Conservation (phyloP, 1,284 basidiomycete species). For the Singerocomus inundabilis region DNA sequence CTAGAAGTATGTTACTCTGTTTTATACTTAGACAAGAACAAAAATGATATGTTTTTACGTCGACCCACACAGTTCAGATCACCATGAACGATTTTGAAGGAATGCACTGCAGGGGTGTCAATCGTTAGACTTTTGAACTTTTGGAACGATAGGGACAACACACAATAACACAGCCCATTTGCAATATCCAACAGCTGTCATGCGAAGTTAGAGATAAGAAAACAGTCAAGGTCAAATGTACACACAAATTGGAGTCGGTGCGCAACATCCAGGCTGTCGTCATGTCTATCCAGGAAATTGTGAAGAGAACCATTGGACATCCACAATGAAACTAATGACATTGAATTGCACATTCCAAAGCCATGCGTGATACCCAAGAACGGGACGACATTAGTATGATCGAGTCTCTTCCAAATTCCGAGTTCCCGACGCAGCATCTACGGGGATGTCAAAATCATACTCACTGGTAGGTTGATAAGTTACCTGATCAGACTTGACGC, state of each 20-base stretch:
- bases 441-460: no score
- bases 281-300: conserved; percentile 1
- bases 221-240: fast-evolving
- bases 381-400: conserved; percentile 11
- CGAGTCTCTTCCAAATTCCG: conserved; percentile 19
- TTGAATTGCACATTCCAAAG: conserved; percentile 8
- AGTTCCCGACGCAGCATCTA: conserved; percentile 20
- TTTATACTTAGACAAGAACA: neutral
- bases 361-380: conserved; percentile 16
- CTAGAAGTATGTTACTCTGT: conserved; percentile 22
- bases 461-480: neutral
- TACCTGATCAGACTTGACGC: neutral
- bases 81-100: conserved; percentile 15
- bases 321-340: conserved; percentile 21
- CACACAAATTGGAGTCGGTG: conserved; percentile 16
- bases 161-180: conserved; percentile 16
- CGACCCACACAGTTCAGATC: conserved; percentile 17
- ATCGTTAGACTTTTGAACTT: neutral
- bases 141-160: neutral
- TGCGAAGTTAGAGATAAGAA: neutral
- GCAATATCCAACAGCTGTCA: conserved; percentile 9
- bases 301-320: conserved; percentile 18
- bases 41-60: fast-evolving
- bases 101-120: conserved; percentile 12
- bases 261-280: neutral